Conservation (phyloP, 768 basidiomycete genomes). For the Suillus clintonianus region DNA sequence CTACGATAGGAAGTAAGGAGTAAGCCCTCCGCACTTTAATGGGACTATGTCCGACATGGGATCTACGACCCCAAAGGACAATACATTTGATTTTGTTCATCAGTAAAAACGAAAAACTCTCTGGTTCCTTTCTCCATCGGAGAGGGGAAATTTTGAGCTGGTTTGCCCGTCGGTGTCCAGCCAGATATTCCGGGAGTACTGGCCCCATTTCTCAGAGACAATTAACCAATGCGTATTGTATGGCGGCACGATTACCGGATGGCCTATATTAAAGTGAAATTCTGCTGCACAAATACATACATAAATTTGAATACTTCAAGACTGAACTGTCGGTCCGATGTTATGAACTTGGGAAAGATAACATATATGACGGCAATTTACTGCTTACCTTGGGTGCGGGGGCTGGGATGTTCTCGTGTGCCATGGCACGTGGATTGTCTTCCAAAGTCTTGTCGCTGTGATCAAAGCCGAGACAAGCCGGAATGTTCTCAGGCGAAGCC, state of each 20-base stretch:
- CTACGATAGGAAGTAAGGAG: background rate
- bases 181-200: background rate
- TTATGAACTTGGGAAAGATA: background rate
- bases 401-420: conserved; percentile 44
- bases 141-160: background rate
- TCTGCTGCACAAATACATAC: background rate
- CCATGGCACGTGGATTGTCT: conserved; percentile 58
- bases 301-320: background rate
- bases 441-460: conserved; percentile 51
- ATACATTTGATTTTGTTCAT: background rate
- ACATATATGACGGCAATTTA: background rate
- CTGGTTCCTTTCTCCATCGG: background rate
- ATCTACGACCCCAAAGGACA: background rate
- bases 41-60: background rate
- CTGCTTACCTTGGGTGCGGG: conserved; percentile 52
- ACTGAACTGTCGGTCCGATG: background rate
- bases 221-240: background rate
- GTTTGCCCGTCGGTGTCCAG: background rate
- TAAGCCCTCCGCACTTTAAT: background rate
- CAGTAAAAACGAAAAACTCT: background rate
- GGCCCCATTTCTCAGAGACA: background rate
- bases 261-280: background rate
- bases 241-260: background rate
- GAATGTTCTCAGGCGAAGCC: conserved; percentile 41
- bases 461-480: conserved; percentile 53